These are phyloP conservation scores for Gossypium schwendimanii DNA, from an alignment of 441 rosid species.

Conservation along the genomic window DNA sequence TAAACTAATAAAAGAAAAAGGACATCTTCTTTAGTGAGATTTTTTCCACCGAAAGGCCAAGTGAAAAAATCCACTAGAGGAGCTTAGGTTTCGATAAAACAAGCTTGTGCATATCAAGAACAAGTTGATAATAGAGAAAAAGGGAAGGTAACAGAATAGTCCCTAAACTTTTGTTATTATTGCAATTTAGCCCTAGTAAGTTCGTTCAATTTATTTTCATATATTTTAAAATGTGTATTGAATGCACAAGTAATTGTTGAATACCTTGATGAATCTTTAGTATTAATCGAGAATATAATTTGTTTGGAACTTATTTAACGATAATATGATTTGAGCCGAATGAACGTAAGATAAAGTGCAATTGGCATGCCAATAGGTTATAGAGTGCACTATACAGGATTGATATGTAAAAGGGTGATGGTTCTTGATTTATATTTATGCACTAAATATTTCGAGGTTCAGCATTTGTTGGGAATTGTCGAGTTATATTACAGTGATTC, in stretches of 20 bases:
- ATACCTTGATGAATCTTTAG: background rate
- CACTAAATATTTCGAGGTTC: background rate
- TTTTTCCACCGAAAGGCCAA: no score
- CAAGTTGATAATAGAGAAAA: background rate
- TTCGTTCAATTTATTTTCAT: background rate
- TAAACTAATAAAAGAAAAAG: no score
- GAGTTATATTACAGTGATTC: background rate
- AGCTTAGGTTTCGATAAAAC: no score
- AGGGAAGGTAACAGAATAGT: background rate
- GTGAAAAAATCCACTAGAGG: no score
- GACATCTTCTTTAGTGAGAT: no score
- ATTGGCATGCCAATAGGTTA: background rate
- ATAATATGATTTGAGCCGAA: background rate
- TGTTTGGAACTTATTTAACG: background rate
- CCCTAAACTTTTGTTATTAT: background rate
- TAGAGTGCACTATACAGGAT: background rate
- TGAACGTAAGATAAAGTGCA: background rate
- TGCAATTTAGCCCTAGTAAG: background rate
- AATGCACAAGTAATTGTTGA: background rate
- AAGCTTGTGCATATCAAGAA: background rate
- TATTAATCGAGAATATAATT: background rate
- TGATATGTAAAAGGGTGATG: background rate
- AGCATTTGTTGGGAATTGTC: background rate
- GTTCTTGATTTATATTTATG: background rate
- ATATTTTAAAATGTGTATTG: no score